phyloP scores from a whole-genome alignment of 768 basidiomycete species.

The Lactarius trivialis region DNA sequence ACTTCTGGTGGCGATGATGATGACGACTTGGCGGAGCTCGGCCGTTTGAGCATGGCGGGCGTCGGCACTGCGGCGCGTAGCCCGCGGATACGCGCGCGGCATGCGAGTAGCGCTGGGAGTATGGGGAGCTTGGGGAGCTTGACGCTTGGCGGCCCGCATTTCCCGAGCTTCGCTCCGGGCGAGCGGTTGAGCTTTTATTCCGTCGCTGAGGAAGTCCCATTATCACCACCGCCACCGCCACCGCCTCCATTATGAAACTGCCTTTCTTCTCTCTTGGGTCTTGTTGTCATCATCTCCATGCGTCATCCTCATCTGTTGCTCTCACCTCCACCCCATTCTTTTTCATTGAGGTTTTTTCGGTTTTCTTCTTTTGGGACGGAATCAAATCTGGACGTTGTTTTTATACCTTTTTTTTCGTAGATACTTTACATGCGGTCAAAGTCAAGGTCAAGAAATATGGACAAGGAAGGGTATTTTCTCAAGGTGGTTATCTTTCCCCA shows the following conservation, averaged over 20 bases:
- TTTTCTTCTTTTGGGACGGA: background rate
- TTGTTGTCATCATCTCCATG: background rate
- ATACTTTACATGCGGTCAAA: background rate
- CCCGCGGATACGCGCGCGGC: conserved; percentile 22
- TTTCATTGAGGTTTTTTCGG: background rate
- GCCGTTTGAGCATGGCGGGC: conserved; percentile 37
- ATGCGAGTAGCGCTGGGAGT: background rate
- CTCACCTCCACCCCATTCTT: background rate
- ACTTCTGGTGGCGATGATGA: conserved; percentile 22
- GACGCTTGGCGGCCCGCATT: conserved; percentile 6
- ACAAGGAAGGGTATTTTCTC: no score
- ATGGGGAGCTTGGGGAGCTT: conserved; percentile 1
- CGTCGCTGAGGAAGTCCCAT: background rate
- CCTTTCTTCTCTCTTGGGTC: background rate
- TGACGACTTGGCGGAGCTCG: conserved; percentile 1
- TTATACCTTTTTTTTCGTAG: background rate
- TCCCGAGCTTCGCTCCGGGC: conserved; percentile 12
- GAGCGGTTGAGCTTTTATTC: conserved; percentile 5
- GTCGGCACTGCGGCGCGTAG: conserved; percentile 39
- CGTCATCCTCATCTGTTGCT: background rate
- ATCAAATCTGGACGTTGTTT: background rate
- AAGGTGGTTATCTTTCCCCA: no score
- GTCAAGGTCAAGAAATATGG: no score
- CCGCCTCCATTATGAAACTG: background rate
- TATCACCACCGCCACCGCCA: background rate